Evolutionary conservation across 148 eudicot genomes (phyloP).

Genomic region (Beta vulgaris): DNA sequence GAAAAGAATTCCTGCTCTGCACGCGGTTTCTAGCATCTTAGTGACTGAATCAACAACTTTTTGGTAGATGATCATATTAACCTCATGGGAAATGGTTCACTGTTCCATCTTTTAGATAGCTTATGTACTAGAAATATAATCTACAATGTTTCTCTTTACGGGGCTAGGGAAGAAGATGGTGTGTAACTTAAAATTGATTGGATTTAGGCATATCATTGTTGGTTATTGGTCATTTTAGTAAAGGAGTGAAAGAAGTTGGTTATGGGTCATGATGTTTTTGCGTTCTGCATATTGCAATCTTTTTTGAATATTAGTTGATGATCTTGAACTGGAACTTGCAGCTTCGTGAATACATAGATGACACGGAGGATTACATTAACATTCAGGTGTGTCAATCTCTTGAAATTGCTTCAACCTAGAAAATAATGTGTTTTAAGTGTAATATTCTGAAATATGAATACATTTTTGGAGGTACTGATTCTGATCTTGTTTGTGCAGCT

Average conservation of each 20-base stretch:
- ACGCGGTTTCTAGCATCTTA: neutral
- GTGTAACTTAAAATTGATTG: neutral
- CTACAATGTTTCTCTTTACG: neutral
- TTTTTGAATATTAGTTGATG: slow-evolving; percentile 1
- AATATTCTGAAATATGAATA: too few species aligned
- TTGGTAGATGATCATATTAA: neutral
- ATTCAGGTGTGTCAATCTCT: slow-evolving; percentile 46
- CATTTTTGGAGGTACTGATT: slow-evolving; percentile 12
- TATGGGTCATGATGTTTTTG: neutral
- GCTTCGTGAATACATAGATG: slow-evolving; percentile 76
- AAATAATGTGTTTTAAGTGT: neutral
- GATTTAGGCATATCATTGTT: neutral
- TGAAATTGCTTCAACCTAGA: neutral
- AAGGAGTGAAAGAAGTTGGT: neutral
- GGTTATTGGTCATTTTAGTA: neutral
- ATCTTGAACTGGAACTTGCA: slow-evolving; percentile 32
- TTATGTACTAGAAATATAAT: neutral
- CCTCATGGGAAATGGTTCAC: neutral
- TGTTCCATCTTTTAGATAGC: neutral
- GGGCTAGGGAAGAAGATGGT: neutral
- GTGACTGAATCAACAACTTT: neutral
- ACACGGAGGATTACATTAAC: slow-evolving; percentile 75
- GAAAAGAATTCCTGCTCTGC: neutral
- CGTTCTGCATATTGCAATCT: neutral
- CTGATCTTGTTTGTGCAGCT: slow-evolving; percentile 45